Evolutionary conservation across 169 alveolate species (phyloP).

Genomic region (Perkinsus chesapeaki): DNA sequence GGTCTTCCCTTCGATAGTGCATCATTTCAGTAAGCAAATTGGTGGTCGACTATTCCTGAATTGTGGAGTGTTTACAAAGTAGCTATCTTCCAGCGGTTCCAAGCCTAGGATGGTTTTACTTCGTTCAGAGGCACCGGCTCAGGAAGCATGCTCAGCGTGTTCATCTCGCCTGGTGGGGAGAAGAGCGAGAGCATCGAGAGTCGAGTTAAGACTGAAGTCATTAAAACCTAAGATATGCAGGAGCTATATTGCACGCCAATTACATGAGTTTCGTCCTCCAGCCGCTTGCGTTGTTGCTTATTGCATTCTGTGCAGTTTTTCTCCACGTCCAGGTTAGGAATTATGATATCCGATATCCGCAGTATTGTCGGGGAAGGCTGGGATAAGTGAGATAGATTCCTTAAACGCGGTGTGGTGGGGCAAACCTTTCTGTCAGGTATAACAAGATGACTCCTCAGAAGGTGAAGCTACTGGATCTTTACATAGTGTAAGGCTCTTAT

Average conservation of each 20-base stretch:
- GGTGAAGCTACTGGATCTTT: slow-evolving; percentile 1
- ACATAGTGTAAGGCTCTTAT: background rate
- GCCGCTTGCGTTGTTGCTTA: background rate
- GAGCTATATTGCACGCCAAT: background rate
- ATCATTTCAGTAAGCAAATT: background rate
- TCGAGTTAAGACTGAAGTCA: background rate
- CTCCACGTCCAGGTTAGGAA: background rate
- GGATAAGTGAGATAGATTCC: background rate
- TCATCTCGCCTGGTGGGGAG: background rate
- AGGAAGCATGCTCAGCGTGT: background rate
- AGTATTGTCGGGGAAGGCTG: background rate
- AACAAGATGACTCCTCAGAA: background rate
- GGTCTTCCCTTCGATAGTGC: background rate
- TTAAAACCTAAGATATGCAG: background rate
- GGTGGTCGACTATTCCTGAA: background rate
- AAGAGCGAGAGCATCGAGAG: background rate
- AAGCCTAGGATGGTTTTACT: background rate
- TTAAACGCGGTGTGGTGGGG: background rate
- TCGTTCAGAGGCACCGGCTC: background rate
- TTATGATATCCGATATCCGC: background rate
- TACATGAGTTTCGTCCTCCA: background rate
- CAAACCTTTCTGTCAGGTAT: background rate
- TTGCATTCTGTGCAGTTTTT: background rate
- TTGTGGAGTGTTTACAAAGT: background rate
- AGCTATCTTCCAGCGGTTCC: background rate